Evolutionary conservation across 2,329 filamentous ascomycete genomes (phyloP).

Genomic region (Cercospora janseana): DNA sequence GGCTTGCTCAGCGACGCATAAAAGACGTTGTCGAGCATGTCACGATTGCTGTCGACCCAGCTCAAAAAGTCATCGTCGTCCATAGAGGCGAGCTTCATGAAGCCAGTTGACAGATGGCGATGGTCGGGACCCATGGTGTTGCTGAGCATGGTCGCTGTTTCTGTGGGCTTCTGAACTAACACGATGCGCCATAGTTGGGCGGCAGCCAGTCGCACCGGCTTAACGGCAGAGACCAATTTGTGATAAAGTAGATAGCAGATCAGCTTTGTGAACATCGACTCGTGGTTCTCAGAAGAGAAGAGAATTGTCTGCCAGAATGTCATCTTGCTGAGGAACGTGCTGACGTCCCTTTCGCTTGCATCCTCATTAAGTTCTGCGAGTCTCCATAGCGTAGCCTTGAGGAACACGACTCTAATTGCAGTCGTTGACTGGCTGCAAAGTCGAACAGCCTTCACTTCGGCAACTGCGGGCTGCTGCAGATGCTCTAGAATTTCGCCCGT

Average conservation of each 20-base stretch:
- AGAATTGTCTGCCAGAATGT: slow-evolving; percentile 96
- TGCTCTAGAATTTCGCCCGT: slow-evolving; percentile 82
- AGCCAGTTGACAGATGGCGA: slow-evolving; percentile 68
- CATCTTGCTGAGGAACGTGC: slow-evolving; percentile 76
- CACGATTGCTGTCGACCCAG: slow-evolving; percentile 82
- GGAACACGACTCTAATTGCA: slow-evolving; percentile 71
- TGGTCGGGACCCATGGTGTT: slow-evolving; percentile 70
- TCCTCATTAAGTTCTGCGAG: slow-evolving; percentile 78
- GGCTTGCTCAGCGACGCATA: slow-evolving; percentile 73
- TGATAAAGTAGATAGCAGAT: slow-evolving; percentile 92
- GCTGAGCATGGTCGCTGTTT: slow-evolving; percentile 70
- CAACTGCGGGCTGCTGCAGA: slow-evolving; percentile 78
- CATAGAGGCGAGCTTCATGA: slow-evolving; percentile 79
- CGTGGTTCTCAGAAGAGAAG: slow-evolving; percentile 70
- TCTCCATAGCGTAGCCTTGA: slow-evolving; percentile 74
- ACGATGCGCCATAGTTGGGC: slow-evolving; percentile 88
- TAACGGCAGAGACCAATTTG: slow-evolving; percentile 71
- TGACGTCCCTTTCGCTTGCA: slow-evolving; percentile 60
- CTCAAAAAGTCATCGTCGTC: slow-evolving; percentile 84
- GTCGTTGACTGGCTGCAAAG: slow-evolving; percentile 81
- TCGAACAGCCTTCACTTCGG: slow-evolving; percentile 79
- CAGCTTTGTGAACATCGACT: slow-evolving; percentile 78
- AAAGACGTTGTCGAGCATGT: slow-evolving; percentile 77
- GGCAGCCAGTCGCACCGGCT: slow-evolving; percentile 68
- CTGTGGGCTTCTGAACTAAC: slow-evolving; percentile 86